phyloP scores from a whole-genome alignment of 1,284 basidiomycete species.

The Peniophora sp. region DNA sequence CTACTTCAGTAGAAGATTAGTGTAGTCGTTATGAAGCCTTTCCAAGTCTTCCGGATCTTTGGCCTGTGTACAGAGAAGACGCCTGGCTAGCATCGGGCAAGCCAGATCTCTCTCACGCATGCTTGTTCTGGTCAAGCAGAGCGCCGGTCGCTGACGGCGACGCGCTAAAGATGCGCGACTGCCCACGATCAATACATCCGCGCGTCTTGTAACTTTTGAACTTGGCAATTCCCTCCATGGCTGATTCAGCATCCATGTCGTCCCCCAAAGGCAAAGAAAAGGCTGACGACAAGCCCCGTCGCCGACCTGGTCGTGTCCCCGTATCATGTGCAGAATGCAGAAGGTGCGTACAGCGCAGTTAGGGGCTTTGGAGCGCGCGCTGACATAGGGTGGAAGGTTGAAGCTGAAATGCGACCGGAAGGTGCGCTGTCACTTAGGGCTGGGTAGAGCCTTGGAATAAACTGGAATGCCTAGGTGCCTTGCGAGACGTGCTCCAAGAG shows the following conservation, averaged over 20 bases:
- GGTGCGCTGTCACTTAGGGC: constrained; percentile 23
- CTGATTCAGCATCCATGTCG: not conserved
- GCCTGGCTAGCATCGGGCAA: too few relatives aligned
- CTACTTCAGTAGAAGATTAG: too few relatives aligned
- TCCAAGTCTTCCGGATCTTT: too few relatives aligned
- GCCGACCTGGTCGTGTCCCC: constrained; percentile 42
- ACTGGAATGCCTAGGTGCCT: constrained; percentile 38
- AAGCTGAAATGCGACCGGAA: constrained; percentile 69
- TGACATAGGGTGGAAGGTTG: constrained; percentile 31
- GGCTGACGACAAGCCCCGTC: constrained; percentile 11
- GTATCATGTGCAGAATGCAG: constrained; percentile 71
- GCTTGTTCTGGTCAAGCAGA: too few relatives aligned
- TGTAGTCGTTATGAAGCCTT: too few relatives aligned
- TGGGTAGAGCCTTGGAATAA: not conserved
- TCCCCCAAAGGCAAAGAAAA: constrained; percentile 1
- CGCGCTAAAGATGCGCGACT: too few relatives aligned
- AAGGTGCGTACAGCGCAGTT: constrained; percentile 26
- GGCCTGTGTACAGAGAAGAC: too few relatives aligned
- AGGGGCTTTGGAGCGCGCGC: constrained; percentile 2
- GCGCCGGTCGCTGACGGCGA: too few relatives aligned
- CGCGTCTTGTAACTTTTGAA: too few relatives aligned
- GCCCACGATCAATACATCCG: too few relatives aligned
- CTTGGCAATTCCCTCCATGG: not conserved
- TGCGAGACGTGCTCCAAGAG: constrained; percentile 65
- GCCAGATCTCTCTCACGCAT: too few relatives aligned